Conservation (phyloP, 148 eudicot genomes). For the Heliosperma pusillum region DNA sequence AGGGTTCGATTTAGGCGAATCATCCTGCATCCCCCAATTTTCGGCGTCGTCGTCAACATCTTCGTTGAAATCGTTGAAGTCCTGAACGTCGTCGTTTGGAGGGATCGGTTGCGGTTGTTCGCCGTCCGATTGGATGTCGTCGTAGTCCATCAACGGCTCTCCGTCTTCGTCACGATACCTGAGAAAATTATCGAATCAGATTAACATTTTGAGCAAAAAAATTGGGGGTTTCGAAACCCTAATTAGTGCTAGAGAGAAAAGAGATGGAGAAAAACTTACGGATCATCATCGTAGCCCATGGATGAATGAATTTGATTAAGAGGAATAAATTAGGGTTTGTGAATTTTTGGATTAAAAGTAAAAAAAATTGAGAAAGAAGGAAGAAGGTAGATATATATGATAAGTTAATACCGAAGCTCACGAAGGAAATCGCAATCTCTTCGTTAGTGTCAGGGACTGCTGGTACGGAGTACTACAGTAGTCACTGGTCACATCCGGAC, state of each 20-base stretch:
- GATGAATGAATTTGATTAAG: not conserved
- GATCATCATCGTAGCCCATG: slow-evolving; percentile 61
- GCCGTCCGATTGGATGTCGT: slow-evolving; percentile 63
- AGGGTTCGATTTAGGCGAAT: slow-evolving; percentile 48
- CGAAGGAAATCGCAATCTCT: no score
- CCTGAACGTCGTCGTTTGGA: slow-evolving; percentile 30
- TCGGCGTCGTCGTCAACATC: slow-evolving; percentile 35
- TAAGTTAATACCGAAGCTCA: no score
- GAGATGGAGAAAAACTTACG: slow-evolving; percentile 35
- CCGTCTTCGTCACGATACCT: slow-evolving; percentile 87
- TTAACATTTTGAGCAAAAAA: not conserved
- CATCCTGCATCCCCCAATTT: slow-evolving; percentile 40
- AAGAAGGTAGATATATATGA: not conserved
- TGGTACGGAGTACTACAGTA: no score
- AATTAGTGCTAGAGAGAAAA: not conserved
- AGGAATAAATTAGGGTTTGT: not conserved
- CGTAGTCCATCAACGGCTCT: slow-evolving; percentile 69
- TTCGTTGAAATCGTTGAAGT: slow-evolving; percentile 33
- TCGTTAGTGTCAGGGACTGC: no score
- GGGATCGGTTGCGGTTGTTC: slow-evolving; percentile 18
- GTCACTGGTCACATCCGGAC: no score
- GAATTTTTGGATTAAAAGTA: not conserved
- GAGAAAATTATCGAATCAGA: not conserved
- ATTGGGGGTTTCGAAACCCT: slow-evolving; percentile 38
- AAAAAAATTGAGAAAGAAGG: not conserved